Evolutionary conservation across 2,329 filamentous ascomycete genomes (phyloP).

Genomic region (Scedosporium boydii): DNA sequence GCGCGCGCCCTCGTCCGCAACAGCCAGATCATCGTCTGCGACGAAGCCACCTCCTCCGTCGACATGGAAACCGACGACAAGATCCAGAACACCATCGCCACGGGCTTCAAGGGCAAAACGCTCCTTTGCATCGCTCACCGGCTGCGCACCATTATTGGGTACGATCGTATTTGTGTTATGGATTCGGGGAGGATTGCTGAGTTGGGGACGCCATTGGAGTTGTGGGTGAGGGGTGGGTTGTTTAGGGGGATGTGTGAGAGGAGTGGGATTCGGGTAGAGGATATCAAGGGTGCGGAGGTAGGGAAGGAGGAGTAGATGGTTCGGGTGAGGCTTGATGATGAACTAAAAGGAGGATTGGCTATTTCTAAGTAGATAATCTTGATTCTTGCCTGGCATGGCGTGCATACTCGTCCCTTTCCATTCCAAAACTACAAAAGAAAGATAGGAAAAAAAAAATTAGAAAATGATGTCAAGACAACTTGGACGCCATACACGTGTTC

Average conservation of each 20-base stretch:
- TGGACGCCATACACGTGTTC: background rate
- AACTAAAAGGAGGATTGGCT: no score
- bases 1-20: constrained; percentile 81
- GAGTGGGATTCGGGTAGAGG: constrained; percentile 60
- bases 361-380: no score
- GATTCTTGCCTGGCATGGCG: no score
- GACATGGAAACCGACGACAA: constrained; percentile 96
- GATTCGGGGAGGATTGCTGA: constrained; percentile 81
- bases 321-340: background rate
- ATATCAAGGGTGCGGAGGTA: constrained; percentile 36
- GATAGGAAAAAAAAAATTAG: background rate
- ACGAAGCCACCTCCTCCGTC: constrained; percentile 87
- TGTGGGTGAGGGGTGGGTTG: constrained; percentile 66
- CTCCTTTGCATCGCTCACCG: constrained; percentile 88
- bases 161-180: constrained; percentile 96
- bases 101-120: constrained; percentile 77
- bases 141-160: constrained; percentile 83
- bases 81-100: constrained; percentile 82
- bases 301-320: constrained; percentile 15
- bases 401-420: no score
- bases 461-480: background rate
- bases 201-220: constrained; percentile 62
- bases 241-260: constrained; percentile 86
- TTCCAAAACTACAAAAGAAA: no score
- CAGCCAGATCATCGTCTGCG: constrained; percentile 88